Base-by-base conservation (phyloP, 2,329 filamentous ascomycete genomes). In the Plenodomus tracheiphilus region DNA sequence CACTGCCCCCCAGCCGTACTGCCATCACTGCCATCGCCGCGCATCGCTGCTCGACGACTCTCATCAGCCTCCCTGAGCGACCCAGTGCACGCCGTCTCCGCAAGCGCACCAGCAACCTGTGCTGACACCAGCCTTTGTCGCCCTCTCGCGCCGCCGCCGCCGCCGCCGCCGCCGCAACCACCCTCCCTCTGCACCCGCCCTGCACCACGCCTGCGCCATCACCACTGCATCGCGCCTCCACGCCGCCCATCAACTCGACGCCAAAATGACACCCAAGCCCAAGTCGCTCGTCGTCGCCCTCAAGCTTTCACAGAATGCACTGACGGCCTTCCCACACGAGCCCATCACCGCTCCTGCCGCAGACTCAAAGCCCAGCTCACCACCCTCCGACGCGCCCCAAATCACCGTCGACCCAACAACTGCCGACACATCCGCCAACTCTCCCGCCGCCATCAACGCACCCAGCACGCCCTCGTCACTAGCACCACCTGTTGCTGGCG, bases 401-500 rank as follows among this genome's bases (percentile, higher is more conserved):
- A 61, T 68, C 53, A 19, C 16, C 35, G 62, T 68, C 60, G 69
- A 73, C 49, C 58, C 71, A 8, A 62, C 74, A 15, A 68, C 74
- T 4, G 49, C 58, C 45, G 65, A 65, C 51, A 74, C 74, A 21
- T 75, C 74, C 13, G 71, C 74, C 44, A 76, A 79, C 41, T 73
- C 74, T 25, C 66, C 72, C 16, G 59, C 70, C 41, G 54, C 60
- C 45, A 49, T 64, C 51, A 68, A 69, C 49, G 64, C 58, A 50
- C 54, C 58, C 21, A 65, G 61, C 54, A 73, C 72, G 39, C 68
- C 68, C 21, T 65, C 66, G 18, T 75, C 62, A 35, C 66, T 78
- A 34, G 76, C 77, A 41, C 74, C 79, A 11, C 75, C 76, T 15
- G 47, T 59, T 6, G 76, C 79, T n/a, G 48, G 59, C 6, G 75